Conservation (phyloP, 257 asterid genomes). For the Solanum virginianum region DNA sequence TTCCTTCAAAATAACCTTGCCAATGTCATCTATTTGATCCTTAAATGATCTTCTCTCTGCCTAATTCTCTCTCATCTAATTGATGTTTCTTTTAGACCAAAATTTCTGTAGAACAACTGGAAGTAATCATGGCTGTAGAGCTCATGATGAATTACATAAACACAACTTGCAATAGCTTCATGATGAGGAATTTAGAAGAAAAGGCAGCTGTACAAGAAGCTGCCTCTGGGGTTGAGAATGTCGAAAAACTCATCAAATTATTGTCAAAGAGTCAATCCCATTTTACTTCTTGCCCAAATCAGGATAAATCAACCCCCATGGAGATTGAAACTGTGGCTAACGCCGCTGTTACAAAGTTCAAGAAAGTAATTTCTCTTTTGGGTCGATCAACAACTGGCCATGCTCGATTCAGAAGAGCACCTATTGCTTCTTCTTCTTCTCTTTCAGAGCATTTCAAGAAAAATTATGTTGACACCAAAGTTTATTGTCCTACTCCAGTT, state of each 20-base stretch:
- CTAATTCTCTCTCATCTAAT: background rate
- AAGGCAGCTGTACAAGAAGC: constrained; percentile 47
- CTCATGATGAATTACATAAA: constrained; percentile 47
- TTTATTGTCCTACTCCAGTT: constrained; percentile 78
- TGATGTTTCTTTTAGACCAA: background rate
- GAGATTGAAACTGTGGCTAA: constrained; percentile 34
- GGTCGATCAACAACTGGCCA: constrained; percentile 68
- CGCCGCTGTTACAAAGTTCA: constrained; percentile 50
- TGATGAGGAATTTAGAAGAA: constrained; percentile 21
- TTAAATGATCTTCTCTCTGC: background rate
- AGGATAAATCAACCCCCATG: background rate
- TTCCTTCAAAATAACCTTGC: constrained; percentile 12
- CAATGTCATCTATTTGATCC: constrained; percentile 21
- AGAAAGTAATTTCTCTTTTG: constrained; percentile 44
- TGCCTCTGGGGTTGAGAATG: constrained; percentile 60
- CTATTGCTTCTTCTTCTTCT: constrained; percentile 7
- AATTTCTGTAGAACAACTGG: background rate
- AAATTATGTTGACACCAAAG: constrained; percentile 6
- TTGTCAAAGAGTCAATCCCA: constrained; percentile 6
- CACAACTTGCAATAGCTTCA: constrained; percentile 3
- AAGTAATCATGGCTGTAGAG: constrained; percentile 57
- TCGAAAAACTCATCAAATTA: constrained; percentile 49
- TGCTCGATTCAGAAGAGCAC: constrained; percentile 85
- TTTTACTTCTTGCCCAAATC: background rate
- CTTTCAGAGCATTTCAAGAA: background rate